These are phyloP conservation scores for Scenedesmus sp. DNA, from an alignment of 163 green algal genomes.

Conservation along the genomic window DNA sequence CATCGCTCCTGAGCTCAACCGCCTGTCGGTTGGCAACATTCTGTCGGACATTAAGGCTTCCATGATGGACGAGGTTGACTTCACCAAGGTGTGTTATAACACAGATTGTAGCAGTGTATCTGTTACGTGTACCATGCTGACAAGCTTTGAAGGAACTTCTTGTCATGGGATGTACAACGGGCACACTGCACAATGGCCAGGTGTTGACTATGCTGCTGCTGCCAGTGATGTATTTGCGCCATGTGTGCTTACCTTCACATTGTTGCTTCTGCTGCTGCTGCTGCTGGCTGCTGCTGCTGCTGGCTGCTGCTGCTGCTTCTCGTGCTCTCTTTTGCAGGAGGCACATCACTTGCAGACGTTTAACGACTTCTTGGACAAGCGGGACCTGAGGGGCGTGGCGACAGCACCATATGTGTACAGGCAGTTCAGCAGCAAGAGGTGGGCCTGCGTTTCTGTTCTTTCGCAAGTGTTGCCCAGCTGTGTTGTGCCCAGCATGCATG, in stretches of 20 bases:
- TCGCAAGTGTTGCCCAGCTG: no score
- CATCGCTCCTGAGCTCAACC: constrained; percentile 82
- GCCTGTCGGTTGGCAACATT: constrained; percentile 86
- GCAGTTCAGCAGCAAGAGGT: constrained; percentile 84
- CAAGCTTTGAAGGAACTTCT: no score
- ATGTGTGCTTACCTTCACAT: no score
- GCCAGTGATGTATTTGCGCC: no score
- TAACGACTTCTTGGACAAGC: constrained; percentile 81
- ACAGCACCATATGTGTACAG: constrained; percentile 91
- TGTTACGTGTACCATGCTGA: constrained; percentile 5
- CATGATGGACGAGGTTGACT: constrained; percentile 89
- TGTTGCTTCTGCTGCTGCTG: no score
- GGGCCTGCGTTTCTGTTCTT: not conserved
- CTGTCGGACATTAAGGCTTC: constrained; percentile 88
- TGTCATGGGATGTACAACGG: no score
- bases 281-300: not conserved
- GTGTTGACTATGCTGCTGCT: no score
- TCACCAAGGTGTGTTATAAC: constrained; percentile 75
- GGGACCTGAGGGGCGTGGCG: constrained; percentile 74
- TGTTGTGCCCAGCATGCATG: no score
- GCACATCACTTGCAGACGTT: constrained; percentile 92
- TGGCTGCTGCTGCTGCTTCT: not conserved
- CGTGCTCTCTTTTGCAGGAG: constrained; percentile 75
- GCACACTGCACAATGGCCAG: no score
- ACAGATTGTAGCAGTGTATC: no score